Base-by-base conservation (phyloP, 495 filamentous ascomycete species). In the Daldinia caldariorum region DNA sequence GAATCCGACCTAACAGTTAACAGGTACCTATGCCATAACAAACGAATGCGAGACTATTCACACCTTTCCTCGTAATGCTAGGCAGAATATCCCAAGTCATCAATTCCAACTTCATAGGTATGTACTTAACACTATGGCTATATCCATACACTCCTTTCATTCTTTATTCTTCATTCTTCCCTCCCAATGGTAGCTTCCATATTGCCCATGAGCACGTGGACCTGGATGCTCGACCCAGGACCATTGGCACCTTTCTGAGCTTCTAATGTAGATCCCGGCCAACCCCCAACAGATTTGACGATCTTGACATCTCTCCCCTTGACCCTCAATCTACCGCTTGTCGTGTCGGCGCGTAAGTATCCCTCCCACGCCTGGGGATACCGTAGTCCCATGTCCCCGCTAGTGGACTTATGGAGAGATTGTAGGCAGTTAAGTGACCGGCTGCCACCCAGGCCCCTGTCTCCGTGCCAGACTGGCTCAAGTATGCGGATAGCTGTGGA, bases 321-420 rank as follows among this genome's bases (percentile, higher is more conserved):
- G 0, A 71, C 79, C 4, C 37, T 56, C 2, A 84, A 47, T 12
- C 32, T 56, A 6, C 80, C 81, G 29, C 69, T 70, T 9, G 74
- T 67, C 32, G 78, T 70, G 47, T 64, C 5, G 16, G 79, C 67
- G 10, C 26, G 16, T 13, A 83, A 59, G 14, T 72, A 53, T 0
- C 83, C 83, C 63, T 83, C 81, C 83, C 83, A 85, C 0, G 68
- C 58, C 26, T 58, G 67, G 0, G 83, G 82, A 31, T 79, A 82
- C 10, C 41, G 57, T 3, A 84, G 58, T 10, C 43, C 53, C 41
- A 83, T 66, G 18, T 76, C 55, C 0, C 76, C 81, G 16, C 79
- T 81, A 0, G 79, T 81, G 5, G 74, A 75, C 22, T 39, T 74
- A 49, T 83, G 82, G 29, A 55, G 12, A 7, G 73, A 61, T 6